These are phyloP conservation scores for Tuber indicum DNA, from an alignment of 495 filamentous ascomycete species.

Conservation along the genomic window DNA sequence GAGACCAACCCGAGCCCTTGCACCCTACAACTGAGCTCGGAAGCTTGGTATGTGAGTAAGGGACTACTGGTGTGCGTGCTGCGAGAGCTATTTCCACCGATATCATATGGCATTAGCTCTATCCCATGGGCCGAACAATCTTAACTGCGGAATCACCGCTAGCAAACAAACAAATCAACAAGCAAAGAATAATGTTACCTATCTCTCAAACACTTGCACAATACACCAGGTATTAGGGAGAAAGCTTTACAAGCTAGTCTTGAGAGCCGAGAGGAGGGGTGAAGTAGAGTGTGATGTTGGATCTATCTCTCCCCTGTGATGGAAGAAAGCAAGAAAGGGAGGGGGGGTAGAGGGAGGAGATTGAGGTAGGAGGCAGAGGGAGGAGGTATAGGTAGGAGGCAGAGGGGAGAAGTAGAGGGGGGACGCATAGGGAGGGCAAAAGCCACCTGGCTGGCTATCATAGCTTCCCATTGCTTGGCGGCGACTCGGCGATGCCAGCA, in stretches of 20 bases:
- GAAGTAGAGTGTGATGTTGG: not conserved
- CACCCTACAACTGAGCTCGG: accelerated
- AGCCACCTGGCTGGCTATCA: not conserved
- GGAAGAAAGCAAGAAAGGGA: no score
- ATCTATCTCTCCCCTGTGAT: not conserved
- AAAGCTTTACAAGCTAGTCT: not conserved
- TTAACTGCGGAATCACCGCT: no score
- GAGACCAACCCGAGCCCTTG: no score
- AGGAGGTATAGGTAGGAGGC: not conserved
- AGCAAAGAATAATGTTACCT: not conserved
- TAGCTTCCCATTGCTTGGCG: not conserved
- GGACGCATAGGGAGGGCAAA: not conserved
- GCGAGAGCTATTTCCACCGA: no score
- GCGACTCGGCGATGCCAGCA: not conserved
- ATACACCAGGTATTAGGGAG: not conserved
- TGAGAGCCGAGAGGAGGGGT: not conserved
- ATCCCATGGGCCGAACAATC: no score
- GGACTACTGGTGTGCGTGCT: no score
- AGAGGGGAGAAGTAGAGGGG: no score
- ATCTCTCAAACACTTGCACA: no score
- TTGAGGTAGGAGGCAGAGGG: not conserved
- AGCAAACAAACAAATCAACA: no score
- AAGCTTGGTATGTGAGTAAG: no score
- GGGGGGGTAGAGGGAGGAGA: no score
- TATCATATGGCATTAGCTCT: no score